Conservation (phyloP, 345 rosid genomes). For the Crucihimalaya himalaica region DNA sequence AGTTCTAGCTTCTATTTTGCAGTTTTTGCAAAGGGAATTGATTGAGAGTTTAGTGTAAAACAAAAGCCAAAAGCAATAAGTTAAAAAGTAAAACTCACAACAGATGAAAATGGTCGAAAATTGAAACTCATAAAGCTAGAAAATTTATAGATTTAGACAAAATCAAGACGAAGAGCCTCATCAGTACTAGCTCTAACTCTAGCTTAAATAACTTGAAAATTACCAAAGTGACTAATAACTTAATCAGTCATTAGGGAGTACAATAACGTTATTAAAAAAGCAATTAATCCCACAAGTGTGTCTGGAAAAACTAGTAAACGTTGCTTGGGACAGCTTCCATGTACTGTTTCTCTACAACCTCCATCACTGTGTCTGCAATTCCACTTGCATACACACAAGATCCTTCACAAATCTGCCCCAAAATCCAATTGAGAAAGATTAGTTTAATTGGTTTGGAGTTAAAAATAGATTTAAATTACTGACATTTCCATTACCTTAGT, state of each 20-base stretch:
- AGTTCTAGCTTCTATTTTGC: too few species aligned
- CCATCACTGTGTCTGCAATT: conserved; percentile 77
- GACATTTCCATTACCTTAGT: conserved; percentile 55
- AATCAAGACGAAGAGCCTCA: conserved; percentile 23
- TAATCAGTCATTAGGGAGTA: conserved; percentile 24
- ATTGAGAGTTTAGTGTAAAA: background rate
- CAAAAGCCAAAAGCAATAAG: background rate
- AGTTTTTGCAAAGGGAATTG: too few species aligned
- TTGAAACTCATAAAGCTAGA: conserved; percentile 19
- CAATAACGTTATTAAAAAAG: background rate
- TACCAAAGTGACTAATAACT: conserved; percentile 23
- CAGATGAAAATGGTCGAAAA: background rate
- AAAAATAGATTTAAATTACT: background rate
- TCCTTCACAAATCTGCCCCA: conserved; percentile 41
- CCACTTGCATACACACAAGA: conserved; percentile 58
- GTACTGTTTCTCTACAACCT: conserved; percentile 64
- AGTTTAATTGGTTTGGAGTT: background rate
- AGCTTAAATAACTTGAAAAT: conserved; percentile 18
- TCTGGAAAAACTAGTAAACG: conserved; percentile 29
- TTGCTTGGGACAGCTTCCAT: conserved; percentile 48
- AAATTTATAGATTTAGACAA: conserved; percentile 24
- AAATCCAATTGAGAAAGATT: background rate
- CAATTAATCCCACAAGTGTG: background rate
- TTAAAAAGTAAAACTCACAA: background rate
- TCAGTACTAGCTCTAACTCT: background rate